Evolutionary conservation across 2,329 filamentous ascomycete genomes (phyloP).

Genomic region (Fusarium clavum): DNA sequence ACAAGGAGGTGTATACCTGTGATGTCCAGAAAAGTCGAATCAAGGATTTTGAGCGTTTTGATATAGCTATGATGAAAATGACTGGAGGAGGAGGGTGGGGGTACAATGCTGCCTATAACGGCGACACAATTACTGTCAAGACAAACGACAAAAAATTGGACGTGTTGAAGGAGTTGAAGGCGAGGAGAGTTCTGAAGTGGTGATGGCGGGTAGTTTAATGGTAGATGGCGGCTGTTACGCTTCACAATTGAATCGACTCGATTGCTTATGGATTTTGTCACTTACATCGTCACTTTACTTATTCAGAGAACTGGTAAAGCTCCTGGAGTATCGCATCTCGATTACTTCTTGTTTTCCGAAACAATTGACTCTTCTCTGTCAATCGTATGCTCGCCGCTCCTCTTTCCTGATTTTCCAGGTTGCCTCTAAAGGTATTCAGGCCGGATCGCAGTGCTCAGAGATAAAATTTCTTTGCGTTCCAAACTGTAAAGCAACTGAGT

Average conservation of each 20-base stretch:
- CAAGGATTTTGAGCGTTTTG: no score
- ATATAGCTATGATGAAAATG: no score
- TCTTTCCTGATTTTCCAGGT: neutral
- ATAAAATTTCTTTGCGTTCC: fast-evolving
- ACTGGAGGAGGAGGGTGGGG: neutral
- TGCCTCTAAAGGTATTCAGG: neutral
- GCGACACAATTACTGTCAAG: no score
- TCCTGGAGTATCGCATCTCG: no score
- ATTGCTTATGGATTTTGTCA: neutral
- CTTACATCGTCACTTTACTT: neutral
- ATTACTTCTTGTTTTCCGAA: no score
- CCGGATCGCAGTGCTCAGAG: fast-evolving
- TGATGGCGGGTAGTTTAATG: neutral
- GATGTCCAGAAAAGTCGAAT: neutral
- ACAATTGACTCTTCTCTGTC: no score
- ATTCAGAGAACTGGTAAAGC: no score
- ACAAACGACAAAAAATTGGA: neutral
- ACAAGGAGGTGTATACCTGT: neutral
- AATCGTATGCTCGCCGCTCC: no score
- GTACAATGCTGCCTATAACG: no score
- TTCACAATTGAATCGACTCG: neutral
- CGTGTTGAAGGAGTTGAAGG: neutral
- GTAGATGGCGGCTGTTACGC: neutral
- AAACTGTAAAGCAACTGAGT: neutral
- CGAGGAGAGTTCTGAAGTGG: neutral